phyloP scores from a whole-genome alignment of 345 rosid species.

The Physaria fendleri region DNA sequence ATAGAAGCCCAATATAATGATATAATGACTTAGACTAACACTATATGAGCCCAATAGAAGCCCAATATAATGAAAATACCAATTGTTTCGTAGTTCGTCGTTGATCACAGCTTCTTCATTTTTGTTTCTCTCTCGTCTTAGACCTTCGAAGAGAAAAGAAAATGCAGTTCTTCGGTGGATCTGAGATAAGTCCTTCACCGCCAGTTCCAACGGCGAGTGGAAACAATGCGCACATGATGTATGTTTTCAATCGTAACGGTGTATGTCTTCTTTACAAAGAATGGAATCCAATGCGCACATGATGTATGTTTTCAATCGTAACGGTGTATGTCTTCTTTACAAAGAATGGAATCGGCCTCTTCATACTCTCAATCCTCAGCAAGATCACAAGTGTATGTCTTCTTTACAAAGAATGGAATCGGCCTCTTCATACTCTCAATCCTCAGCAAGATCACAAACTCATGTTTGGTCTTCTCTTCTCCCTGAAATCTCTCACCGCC shows the following conservation, averaged over 20 bases:
- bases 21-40: no score
- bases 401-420: constrained; percentile 95
- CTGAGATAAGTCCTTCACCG: constrained; percentile 84
- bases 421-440: constrained; percentile 77
- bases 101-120: no score
- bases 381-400: constrained; percentile 90
- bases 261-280: constrained; percentile 82
- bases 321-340: constrained; percentile 87
- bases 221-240: constrained; percentile 89
- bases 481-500: constrained; percentile 90
- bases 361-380: constrained; percentile 73
- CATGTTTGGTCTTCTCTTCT: constrained; percentile 97
- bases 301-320: constrained; percentile 78
- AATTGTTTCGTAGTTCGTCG: no score
- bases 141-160: constrained; percentile 11
- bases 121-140: not conserved
- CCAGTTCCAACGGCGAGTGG: constrained; percentile 64
- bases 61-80: no score
- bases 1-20: no score
- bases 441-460: constrained; percentile 91
- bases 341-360: constrained; percentile 90
- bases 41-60: no score
- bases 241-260: constrained; percentile 74
- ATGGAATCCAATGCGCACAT: constrained; percentile 83
- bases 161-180: constrained; percentile 96